phyloP scores from a whole-genome alignment of 2,329 filamentous ascomycete genomes.

The Emydomyces testavorans region DNA sequence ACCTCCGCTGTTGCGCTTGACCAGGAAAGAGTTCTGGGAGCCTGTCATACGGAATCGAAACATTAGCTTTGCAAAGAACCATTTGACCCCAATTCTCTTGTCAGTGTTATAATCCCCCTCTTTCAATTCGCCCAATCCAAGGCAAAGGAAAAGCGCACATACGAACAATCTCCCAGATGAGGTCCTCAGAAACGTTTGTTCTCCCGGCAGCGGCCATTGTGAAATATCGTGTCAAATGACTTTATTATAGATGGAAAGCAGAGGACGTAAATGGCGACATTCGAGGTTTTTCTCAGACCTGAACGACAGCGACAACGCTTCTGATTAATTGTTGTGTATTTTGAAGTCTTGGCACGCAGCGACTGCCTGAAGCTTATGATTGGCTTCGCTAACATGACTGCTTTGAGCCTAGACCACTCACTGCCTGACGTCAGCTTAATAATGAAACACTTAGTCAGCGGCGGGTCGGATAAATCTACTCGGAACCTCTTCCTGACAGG shows the following conservation, averaged over 20 bases:
- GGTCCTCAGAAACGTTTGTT: conserved; percentile 73
- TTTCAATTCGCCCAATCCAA: not conserved
- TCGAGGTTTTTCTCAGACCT: conserved; percentile 5
- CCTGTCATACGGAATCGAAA: conserved; percentile 43
- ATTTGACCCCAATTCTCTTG: no score
- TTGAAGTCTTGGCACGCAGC: conserved; percentile 13
- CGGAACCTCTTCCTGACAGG: no score
- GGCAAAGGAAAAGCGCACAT: conserved; percentile 40
- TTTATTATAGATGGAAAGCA: not conserved
- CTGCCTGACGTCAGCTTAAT: not conserved
- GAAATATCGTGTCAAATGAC: conserved; percentile 5
- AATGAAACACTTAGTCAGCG: not conserved
- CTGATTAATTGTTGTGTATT: conserved; percentile 13
- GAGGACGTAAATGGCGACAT: conserved; percentile 10
- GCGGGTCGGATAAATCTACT: conserved; percentile 4
- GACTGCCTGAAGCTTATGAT: conserved; percentile 3
- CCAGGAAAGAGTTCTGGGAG: conserved; percentile 77
- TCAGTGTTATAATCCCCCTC: not conserved
- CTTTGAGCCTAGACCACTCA: conserved; percentile 23
- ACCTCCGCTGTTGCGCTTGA: conserved; percentile 72
- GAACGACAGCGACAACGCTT: not conserved
- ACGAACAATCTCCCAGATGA: conserved; percentile 94
- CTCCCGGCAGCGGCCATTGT: conserved; percentile 40
- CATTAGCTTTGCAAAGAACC: conserved; percentile 2
- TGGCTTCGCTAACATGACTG: conserved; percentile 31